Evolutionary conservation across 2,329 filamentous ascomycete species (phyloP).

Genomic region (Diplocarpon rosae): DNA sequence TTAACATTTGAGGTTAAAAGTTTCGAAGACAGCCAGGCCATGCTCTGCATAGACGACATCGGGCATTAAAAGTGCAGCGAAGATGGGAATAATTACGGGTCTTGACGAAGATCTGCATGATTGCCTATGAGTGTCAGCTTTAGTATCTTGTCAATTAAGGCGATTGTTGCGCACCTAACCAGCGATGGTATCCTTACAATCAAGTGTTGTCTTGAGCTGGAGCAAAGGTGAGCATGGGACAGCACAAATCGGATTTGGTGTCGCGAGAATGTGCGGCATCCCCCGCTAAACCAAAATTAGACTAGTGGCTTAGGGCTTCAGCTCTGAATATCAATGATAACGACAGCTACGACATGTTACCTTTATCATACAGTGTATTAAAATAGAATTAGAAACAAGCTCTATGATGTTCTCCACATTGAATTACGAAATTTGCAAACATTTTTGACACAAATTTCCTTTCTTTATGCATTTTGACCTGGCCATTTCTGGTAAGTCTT

Average conservation of each 20-base stretch:
- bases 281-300: neutral
- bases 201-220: conserved; percentile 7
- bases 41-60: neutral
- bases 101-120: conserved; percentile 52
- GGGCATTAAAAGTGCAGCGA: neutral
- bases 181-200: conserved; percentile 27
- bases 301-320: conserved; percentile 2
- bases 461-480: too few relatives aligned
- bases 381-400: too few relatives aligned
- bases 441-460: too few relatives aligned
- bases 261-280: neutral
- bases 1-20: neutral
- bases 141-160: neutral
- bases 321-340: too few relatives aligned
- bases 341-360: too few relatives aligned
- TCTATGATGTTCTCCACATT: too few relatives aligned
- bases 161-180: conserved; percentile 23
- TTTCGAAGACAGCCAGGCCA: neutral
- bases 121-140: conserved; percentile 32
- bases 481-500: too few relatives aligned
- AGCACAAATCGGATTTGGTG: neutral
- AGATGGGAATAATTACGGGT: conserved; percentile 34
- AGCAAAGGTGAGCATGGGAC: neutral
- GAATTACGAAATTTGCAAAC: too few relatives aligned
- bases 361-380: too few relatives aligned